A percentile compares a stretch with the other conserved stretches of the same genome.
Evolutionary conservation across 768 basidiomycete species (phyloP).

Genomic region (Dacryopinax primogenitus): DNA sequence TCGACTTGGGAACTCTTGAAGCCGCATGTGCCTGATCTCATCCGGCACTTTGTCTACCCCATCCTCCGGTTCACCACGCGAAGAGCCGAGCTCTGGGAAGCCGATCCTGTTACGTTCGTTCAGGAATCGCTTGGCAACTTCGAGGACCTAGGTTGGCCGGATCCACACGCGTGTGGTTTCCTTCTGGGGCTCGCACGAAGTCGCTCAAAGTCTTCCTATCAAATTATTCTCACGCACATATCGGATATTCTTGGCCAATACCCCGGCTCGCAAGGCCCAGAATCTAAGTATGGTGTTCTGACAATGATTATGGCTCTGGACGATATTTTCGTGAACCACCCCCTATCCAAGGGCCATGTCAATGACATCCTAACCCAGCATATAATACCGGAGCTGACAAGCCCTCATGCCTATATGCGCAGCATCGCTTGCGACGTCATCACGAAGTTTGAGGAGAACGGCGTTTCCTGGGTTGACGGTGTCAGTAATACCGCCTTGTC

Average conservation of each 20-base stretch:
- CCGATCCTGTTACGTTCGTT: slow-evolving; percentile 75
- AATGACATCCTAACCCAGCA: slow-evolving; percentile 63
- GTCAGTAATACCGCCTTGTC: background rate
- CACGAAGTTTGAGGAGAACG: slow-evolving; percentile 55
- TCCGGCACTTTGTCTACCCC: slow-evolving; percentile 76
- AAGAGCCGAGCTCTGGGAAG: slow-evolving; percentile 57
- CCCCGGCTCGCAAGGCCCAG: slow-evolving; percentile 23
- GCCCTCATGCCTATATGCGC: slow-evolving; percentile 57
- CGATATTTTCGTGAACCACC: slow-evolving; percentile 71
- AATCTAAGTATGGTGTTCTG: slow-evolving; percentile 71
- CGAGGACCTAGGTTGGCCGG: slow-evolving; percentile 62
- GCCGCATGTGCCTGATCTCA: slow-evolving; percentile 64
- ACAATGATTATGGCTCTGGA: slow-evolving; percentile 69
- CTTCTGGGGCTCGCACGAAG: slow-evolving; percentile 63
- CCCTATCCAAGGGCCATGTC: slow-evolving; percentile 62
- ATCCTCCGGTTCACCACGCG: slow-evolving; percentile 64
- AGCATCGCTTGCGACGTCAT: slow-evolving; percentile 73
- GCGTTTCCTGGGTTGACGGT: slow-evolving; percentile 41
- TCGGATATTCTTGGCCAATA: slow-evolving; percentile 54
- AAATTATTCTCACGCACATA: slow-evolving; percentile 66
- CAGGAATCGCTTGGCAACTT: slow-evolving; percentile 56
- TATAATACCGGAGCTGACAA: slow-evolving; percentile 59
- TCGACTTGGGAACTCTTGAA: slow-evolving; percentile 82
- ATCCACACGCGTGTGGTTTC: slow-evolving; percentile 68
- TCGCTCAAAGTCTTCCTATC: slow-evolving; percentile 68